Percentiles rank a stretch among this genome's conserved stretches.
These are phyloP conservation scores for Verticillium nubilum DNA, from an alignment of 2,329 filamentous ascomycete genomes.

Conservation along the genomic window DNA sequence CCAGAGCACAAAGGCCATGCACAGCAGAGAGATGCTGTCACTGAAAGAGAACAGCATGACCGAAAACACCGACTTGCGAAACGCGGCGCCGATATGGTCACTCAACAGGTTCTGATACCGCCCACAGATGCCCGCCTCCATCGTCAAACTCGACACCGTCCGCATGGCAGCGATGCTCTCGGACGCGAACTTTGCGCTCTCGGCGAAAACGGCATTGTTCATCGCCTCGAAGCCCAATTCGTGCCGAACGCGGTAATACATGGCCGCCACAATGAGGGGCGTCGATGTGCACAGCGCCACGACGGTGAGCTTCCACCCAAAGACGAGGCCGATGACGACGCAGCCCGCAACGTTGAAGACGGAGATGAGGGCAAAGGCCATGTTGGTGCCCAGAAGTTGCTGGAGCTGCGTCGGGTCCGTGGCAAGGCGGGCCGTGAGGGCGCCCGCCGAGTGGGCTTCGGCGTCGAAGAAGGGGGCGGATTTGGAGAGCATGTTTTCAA, in stretches of 20 bases:
- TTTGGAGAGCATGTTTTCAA: constrained; percentile 22
- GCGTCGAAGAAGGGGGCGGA: constrained; percentile 22
- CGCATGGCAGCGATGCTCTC: constrained; percentile 58
- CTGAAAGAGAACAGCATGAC: constrained; percentile 27
- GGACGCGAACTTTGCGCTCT: constrained; percentile 57
- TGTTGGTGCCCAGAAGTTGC: constrained; percentile 24
- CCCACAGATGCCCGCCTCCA: constrained; percentile 49
- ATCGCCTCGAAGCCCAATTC: constrained; percentile 51
- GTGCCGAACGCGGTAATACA: constrained; percentile 33
- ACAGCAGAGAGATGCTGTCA: constrained; percentile 27
- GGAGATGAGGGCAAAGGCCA: constrained; percentile 20
- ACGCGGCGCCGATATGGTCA: constrained; percentile 24
- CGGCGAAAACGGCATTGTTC: constrained; percentile 51
- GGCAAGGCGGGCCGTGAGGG: constrained; percentile 18
- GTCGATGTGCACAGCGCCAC: constrained; percentile 29
- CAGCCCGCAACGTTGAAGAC: constrained; percentile 24
- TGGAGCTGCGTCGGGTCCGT: constrained; percentile 25
- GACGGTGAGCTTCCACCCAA: constrained; percentile 31
- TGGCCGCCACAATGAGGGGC: constrained; percentile 26
- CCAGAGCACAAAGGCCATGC: constrained; percentile 53
- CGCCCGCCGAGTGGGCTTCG: constrained; percentile 20
- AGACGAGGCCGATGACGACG: constrained; percentile 20
- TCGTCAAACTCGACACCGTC: constrained; percentile 55
- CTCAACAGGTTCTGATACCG: constrained; percentile 29
- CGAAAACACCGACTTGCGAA: constrained; percentile 24